Percentiles rank a stretch among this genome's conserved stretches.
Evolutionary conservation across 257 asterid species (phyloP).

Genomic region (Thymus mandschuricus): DNA sequence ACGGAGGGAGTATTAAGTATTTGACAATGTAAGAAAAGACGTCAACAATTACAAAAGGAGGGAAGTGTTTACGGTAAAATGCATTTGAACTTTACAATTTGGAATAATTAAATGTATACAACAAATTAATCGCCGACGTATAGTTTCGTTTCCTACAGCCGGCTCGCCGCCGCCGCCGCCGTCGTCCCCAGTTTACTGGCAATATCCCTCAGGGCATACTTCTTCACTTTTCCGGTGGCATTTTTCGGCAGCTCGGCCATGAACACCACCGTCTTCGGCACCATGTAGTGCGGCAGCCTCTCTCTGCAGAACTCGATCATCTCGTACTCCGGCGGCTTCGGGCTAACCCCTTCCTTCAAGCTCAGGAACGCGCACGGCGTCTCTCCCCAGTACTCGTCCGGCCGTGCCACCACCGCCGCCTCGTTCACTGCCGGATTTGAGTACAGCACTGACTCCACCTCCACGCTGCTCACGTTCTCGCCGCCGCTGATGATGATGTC

Average conservation of each 20-base stretch:
- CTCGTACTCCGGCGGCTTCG: slow-evolving; percentile 47
- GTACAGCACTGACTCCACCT: slow-evolving; percentile 75
- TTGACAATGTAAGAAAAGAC: too few species aligned
- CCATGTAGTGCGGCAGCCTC: slow-evolving; percentile 72
- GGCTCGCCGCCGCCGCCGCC: slow-evolving; percentile 35
- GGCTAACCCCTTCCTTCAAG: slow-evolving; percentile 41
- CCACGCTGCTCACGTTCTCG: slow-evolving; percentile 83
- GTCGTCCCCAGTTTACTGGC: slow-evolving; percentile 48
- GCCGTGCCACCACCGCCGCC: slow-evolving; percentile 90
- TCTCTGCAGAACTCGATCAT: slow-evolving; percentile 57
- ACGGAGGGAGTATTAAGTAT: too few species aligned
- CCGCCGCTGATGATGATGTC: slow-evolving; percentile 76
- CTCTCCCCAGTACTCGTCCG: slow-evolving; percentile 80
- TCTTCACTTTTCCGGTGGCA: slow-evolving; percentile 73
- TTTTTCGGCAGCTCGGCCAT: slow-evolving; percentile 71
- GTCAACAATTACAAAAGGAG: neutral
- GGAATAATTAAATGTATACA: too few species aligned
- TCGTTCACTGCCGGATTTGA: slow-evolving; percentile 60
- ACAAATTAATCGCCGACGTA: too few species aligned
- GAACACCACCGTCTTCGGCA: slow-evolving; percentile 72
- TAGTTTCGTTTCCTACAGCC: slow-evolving; percentile 35
- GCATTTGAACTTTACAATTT: slow-evolving; percentile 2
- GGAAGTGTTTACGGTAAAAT: neutral
- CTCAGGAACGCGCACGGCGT: slow-evolving; percentile 81
- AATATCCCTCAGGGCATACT: slow-evolving; percentile 50